Conservation (phyloP, 306 rosid species). For the Glycine soja region DNA sequence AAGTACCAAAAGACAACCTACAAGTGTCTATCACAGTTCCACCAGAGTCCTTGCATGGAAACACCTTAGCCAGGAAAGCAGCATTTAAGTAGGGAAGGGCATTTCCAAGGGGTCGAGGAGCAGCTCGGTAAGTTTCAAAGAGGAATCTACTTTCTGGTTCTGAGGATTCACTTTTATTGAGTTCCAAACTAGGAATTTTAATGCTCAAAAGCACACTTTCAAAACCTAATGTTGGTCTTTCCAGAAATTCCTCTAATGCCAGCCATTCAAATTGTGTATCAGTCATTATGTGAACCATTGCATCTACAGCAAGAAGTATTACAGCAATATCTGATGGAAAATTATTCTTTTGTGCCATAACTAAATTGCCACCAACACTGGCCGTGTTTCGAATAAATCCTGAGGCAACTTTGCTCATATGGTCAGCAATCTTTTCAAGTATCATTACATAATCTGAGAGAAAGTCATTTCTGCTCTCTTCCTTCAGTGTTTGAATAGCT, state of each 20-base stretch:
- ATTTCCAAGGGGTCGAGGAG: conserved; percentile 90
- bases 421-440: conserved; percentile 61
- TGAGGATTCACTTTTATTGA: conserved; percentile 46
- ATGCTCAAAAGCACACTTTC: conserved; percentile 65
- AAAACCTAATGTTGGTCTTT: conserved; percentile 63
- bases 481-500: conserved; percentile 65
- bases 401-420: conserved; percentile 73
- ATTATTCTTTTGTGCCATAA: conserved; percentile 75
- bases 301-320: conserved; percentile 69
- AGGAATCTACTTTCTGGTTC: conserved; percentile 48
- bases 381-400: conserved; percentile 74
- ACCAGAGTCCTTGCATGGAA: conserved; percentile 57
- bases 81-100: conserved; percentile 79
- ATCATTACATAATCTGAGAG: conserved; percentile 54
- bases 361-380: conserved; percentile 84
- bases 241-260: conserved; percentile 71
- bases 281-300: conserved; percentile 67
- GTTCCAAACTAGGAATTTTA: conserved; percentile 69
- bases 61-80: conserved; percentile 76
- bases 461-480: conserved; percentile 37
- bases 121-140: conserved; percentile 83
- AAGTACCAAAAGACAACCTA: conserved; percentile 78
- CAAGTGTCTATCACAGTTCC: conserved; percentile 60
- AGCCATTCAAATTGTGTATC: conserved; percentile 61
- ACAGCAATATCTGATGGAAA: conserved; percentile 90